Base-by-base conservation (phyloP, 2,329 filamentous ascomycete genomes). In the Aspergillus sp. region DNA sequence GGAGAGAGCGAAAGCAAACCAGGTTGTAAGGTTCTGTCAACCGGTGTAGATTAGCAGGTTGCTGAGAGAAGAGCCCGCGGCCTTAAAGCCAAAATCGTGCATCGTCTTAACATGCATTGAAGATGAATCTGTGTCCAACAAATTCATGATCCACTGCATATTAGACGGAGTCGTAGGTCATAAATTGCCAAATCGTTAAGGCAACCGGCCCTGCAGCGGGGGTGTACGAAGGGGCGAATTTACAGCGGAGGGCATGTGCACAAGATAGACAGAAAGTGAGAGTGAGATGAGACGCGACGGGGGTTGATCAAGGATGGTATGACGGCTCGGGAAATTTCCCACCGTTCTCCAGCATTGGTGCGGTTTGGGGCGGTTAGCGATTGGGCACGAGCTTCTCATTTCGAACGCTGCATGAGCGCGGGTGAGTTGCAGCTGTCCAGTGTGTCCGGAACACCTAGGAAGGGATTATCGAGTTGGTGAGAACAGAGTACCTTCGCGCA, bases 331-430 rank as follows among this genome's bases (percentile, higher is more conserved):
- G 41, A 35, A 53, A 35, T 50, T 44, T 59, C 53, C 57, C 33
- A 57, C 55, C 45, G 47, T 51, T 53, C 56, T 62, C 37, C 40
- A 50, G 52, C 24, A 27, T 52, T 47, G 56, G 57, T 49, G 52
- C 46, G 53, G 33, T 56, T 54, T 49, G 55, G 46, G 57, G 62
- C 62, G 59, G 57, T 52, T 65, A 65, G 61, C 57, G 62, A 65
- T 65, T 65, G 63, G 63, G 60, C 37, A 50, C 53, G 56, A 54
- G 41, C 31, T 27, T 62, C 57, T 55, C 33, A 58, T 55, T 58
- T 59, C 40, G 44, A 45, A 56, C 21, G 52, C 27, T 57, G 60
- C 56, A 60, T 54, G 51, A 49, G 50, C 24, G 41, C 27, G 14
- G 45, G 39, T 31, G 37, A 52, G 40, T 27, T 55, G 51, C 56